These are phyloP conservation scores for Ceratopteris richardii DNA, from an alignment of 75 land plant species.

Conservation along the genomic window DNA sequence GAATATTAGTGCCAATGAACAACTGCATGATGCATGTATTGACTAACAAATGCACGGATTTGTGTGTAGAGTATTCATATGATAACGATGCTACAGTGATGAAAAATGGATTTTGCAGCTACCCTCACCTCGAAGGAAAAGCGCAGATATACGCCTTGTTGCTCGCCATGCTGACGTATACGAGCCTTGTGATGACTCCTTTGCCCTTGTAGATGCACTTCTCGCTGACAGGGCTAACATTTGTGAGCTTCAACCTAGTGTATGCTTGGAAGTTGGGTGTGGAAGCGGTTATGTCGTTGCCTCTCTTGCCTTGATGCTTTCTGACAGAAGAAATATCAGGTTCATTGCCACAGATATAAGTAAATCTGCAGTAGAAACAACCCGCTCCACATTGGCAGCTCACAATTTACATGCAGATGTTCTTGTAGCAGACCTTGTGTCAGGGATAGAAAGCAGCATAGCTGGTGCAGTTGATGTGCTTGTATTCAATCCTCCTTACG, in stretches of 20 bases:
- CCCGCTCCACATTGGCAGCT: conserved; percentile 49
- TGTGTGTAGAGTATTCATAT: no score
- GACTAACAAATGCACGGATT: no score
- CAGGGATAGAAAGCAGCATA: conserved; percentile 60
- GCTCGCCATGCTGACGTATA: neutral
- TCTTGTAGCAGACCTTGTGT: conserved; percentile 53
- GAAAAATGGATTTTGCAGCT: conserved; percentile 78
- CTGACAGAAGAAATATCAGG: conserved; percentile 25
- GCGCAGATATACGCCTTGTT: conserved; percentile 4
- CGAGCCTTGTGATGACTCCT: conserved; percentile 55
- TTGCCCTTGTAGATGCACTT: conserved; percentile 89
- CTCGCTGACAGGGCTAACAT: conserved; percentile 70
- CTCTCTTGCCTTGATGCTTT: conserved; percentile 72
- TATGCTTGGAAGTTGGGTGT: conserved; percentile 87
- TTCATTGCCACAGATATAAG: conserved; percentile 87
- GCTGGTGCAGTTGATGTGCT: conserved; percentile 76
- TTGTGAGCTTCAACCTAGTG: conserved; percentile 42
- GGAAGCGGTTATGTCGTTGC: conserved; percentile 99
- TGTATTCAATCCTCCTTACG: conserved; percentile 95
- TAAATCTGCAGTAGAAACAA: conserved; percentile 54
- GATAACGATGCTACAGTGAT: no score
- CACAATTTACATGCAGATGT: conserved; percentile 81
- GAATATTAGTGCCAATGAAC: no score
- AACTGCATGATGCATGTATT: no score
- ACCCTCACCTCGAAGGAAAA: neutral